Conservation (phyloP, 345 rosid species). For the Sisymbrium altissimum region DNA sequence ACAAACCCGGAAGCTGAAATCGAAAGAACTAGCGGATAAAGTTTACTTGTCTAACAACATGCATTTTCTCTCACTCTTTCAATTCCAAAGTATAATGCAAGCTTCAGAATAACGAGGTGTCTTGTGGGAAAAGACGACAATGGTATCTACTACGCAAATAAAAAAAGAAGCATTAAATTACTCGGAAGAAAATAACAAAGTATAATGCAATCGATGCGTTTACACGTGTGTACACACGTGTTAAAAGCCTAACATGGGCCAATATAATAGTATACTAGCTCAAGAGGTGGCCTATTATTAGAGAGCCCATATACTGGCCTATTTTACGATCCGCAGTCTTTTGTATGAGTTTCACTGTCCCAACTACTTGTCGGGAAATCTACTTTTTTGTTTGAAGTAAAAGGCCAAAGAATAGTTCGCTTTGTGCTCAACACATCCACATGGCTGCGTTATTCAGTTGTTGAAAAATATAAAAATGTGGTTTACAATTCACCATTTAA, state of each 20-base stretch:
- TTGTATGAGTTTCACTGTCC: not conserved
- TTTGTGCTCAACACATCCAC: no score
- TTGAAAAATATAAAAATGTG: not conserved
- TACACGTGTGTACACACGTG: constrained; percentile 5
- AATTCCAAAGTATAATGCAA: constrained; percentile 35
- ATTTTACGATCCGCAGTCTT: not conserved
- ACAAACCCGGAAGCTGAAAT: not conserved
- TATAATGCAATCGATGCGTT: not conserved
- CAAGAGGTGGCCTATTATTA: not conserved
- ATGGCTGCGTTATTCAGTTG: no score
- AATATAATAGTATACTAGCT: not conserved
- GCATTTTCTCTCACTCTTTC: constrained; percentile 43
- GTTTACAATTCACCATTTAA: not conserved
- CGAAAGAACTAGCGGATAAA: no score
- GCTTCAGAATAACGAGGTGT: constrained; percentile 31
- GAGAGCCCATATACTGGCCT: not conserved
- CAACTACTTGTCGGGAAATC: not conserved
- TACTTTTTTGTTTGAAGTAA: no score
- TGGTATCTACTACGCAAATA: no score
- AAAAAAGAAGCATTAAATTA: not conserved
- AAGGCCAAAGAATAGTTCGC: no score
- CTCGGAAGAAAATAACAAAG: not conserved
- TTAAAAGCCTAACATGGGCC: not conserved
- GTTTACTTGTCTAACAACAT: constrained; percentile 46
- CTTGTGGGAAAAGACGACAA: no score